Evolutionary conservation across 2,329 filamentous ascomycete species (phyloP).

Genomic region (Rosellinia necatrix): DNA sequence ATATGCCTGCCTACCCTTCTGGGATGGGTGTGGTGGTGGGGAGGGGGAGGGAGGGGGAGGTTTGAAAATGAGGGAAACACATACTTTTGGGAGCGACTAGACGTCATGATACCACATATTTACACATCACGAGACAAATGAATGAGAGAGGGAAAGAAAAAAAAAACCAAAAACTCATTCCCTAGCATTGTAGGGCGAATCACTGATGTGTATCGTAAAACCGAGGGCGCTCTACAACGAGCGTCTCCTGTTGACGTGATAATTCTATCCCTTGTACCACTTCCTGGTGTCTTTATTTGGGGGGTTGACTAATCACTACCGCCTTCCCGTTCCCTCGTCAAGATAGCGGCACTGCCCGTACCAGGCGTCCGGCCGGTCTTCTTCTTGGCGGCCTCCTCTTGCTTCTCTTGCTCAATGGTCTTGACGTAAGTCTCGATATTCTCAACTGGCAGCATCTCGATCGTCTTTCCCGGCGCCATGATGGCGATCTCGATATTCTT

Average conservation of each 20-base stretch:
- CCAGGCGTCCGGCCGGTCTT: slow-evolving; percentile 80
- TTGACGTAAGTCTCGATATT: slow-evolving; percentile 98
- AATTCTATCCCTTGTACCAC: slow-evolving; percentile 8
- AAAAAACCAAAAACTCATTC: slow-evolving; percentile 9
- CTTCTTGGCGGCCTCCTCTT: slow-evolving; percentile 97
- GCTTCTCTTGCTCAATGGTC: slow-evolving; percentile 99
- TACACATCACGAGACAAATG: slow-evolving; percentile 28
- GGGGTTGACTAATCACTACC: slow-evolving; percentile 34
- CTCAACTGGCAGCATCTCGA: slow-evolving; percentile 94
- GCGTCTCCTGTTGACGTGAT: slow-evolving; percentile 14
- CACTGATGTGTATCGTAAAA: slow-evolving; percentile 20
- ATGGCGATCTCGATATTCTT: slow-evolving; percentile 99
- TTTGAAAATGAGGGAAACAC: slow-evolving; percentile 3
- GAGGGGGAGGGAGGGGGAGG: not conserved
- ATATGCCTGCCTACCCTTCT: not conserved
- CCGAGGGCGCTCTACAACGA: slow-evolving; percentile 2
- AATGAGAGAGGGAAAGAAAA: too few species aligned
- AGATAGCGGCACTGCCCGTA: slow-evolving; percentile 71
- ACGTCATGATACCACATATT: slow-evolving; percentile 41
- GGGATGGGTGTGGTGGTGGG: not conserved
- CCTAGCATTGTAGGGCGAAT: not conserved
- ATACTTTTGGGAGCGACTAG: slow-evolving; percentile 32
- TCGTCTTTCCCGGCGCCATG: slow-evolving; percentile 88
- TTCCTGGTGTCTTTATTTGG: not conserved
- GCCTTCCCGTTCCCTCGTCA: slow-evolving; percentile 64